Evolutionary conservation across 441 rosid genomes (phyloP).

Genomic region (Oxalis stricta): DNA sequence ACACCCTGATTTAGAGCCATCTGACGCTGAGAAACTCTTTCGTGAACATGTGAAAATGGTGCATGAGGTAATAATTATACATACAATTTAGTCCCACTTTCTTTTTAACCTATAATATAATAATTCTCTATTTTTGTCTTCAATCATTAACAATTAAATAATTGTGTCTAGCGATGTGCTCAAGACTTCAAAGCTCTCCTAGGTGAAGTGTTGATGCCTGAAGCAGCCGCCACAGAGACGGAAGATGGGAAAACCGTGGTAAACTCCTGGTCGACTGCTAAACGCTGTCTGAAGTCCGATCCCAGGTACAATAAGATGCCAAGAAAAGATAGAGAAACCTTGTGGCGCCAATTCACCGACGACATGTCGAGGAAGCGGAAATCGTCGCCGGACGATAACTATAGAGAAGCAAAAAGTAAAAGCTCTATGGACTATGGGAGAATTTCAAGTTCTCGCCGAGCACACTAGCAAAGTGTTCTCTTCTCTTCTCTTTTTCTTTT

Average conservation of each 20-base stretch:
- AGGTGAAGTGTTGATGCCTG: constrained; percentile 58
- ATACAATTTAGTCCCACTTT: too few relatives aligned
- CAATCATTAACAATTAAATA: too few relatives aligned
- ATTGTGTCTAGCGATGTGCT: constrained; percentile 73
- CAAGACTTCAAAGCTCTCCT: constrained; percentile 61
- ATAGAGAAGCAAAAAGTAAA: constrained; percentile 30
- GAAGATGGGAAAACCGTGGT: constrained; percentile 71
- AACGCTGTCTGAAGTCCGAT: constrained; percentile 61
- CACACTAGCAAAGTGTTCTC: constrained; percentile 21
- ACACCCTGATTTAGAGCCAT: constrained; percentile 61
- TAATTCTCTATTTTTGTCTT: too few relatives aligned
- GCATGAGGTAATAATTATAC: constrained; percentile 47
- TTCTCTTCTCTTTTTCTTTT: too few relatives aligned
- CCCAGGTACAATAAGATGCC: constrained; percentile 82
- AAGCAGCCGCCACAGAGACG: constrained; percentile 52
- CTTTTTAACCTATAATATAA: too few relatives aligned
- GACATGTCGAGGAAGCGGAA: constrained; percentile 52
- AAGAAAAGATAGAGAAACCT: constrained; percentile 61
- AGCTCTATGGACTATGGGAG: constrained; percentile 28
- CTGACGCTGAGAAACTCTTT: constrained; percentile 83
- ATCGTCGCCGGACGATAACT: constrained; percentile 38
- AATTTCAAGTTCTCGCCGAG: constrained; percentile 33
- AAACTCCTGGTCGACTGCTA: constrained; percentile 92
- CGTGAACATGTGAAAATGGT: constrained; percentile 81
- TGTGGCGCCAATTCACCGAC: constrained; percentile 71